These are phyloP conservation scores for Cladosporium velox DNA, from an alignment of 2,329 filamentous ascomycete species.

Conservation along the genomic window DNA sequence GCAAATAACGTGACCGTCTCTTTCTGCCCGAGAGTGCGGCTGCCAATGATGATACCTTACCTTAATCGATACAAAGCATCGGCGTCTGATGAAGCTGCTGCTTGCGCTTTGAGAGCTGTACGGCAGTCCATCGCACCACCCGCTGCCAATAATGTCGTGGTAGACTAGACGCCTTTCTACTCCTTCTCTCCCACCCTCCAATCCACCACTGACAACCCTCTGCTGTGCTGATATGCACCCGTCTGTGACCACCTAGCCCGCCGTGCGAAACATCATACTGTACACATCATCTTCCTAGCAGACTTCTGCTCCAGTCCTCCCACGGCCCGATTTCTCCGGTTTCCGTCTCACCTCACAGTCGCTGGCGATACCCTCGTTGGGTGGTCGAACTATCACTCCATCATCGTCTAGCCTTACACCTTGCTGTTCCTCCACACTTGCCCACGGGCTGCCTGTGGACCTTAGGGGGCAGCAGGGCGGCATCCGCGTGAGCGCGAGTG, in stretches of 20 bases:
- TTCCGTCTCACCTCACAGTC: neutral
- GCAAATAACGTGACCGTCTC: neutral
- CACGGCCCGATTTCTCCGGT: neutral
- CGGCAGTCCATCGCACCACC: neutral
- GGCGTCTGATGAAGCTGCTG: neutral
- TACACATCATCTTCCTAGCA: neutral
- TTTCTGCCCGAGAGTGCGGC: neutral
- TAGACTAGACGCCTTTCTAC: neutral
- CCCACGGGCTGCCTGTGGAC: neutral
- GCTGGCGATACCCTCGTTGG: neutral
- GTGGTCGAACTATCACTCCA: neutral
- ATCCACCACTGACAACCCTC: neutral
- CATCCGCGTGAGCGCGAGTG: constrained; percentile 1
- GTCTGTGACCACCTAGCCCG: neutral
- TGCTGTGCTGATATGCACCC: neutral
- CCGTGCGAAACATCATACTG: neutral
- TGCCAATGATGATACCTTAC: too few relatives aligned
- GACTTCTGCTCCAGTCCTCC: neutral
- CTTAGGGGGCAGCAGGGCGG: neutral
- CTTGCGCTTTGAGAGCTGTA: neutral
- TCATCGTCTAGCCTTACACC: neutral
- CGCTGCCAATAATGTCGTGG: neutral
- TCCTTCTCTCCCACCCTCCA: neutral
- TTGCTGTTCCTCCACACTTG: constrained; percentile 16
- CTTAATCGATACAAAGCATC: neutral